Percentiles rank a stretch among this genome's conserved stretches.
phyloP scores from a whole-genome alignment of 139 green algal species.

The Monoraphidium neglectum region DNA sequence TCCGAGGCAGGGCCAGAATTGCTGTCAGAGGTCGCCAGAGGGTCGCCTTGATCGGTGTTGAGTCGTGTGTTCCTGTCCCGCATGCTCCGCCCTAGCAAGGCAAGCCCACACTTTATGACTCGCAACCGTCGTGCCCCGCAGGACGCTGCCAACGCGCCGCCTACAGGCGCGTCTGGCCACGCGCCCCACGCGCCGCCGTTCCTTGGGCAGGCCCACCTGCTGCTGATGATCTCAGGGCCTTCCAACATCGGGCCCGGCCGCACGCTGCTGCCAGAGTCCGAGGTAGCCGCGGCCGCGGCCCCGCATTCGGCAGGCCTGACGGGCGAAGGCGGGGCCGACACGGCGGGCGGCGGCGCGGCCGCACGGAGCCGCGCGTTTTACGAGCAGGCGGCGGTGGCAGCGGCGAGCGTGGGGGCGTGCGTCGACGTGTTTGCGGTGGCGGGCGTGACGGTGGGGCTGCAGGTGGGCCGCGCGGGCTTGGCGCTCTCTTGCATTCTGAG shows the following conservation, averaged over 20 bases:
- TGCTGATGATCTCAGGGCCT: conserved; percentile 39
- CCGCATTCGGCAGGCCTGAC: no score
- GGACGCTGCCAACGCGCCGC: no score
- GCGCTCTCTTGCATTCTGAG: no score
- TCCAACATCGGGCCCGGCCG: conserved; percentile 64
- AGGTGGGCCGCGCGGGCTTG: no score
- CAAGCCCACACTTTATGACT: no score
- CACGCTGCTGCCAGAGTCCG: neutral
- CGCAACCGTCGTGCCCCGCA: no score
- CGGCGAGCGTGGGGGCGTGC: conserved; percentile 73
- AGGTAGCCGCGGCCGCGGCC: conserved; percentile 2
- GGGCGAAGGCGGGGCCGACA: no score
- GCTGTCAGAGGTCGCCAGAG: no score
- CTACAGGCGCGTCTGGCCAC: neutral
- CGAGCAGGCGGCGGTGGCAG: conserved; percentile 67
- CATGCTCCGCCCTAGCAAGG: no score
- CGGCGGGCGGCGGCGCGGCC: neutral
- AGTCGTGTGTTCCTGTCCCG: no score
- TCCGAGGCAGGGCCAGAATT: no score
- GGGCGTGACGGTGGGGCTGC: conserved; percentile 21
- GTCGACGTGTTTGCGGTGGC: conserved; percentile 82
- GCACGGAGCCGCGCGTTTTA: conserved; percentile 58
- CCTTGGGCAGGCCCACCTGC: conserved; percentile 6
- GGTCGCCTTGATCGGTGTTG: no score
- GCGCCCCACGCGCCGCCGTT: neutral